A percentile compares a stretch with the other conserved stretches of the same genome.
Conservation (phyloP, 2,329 filamentous ascomycete species). For the Pseudogymnoascus sp. region DNA sequence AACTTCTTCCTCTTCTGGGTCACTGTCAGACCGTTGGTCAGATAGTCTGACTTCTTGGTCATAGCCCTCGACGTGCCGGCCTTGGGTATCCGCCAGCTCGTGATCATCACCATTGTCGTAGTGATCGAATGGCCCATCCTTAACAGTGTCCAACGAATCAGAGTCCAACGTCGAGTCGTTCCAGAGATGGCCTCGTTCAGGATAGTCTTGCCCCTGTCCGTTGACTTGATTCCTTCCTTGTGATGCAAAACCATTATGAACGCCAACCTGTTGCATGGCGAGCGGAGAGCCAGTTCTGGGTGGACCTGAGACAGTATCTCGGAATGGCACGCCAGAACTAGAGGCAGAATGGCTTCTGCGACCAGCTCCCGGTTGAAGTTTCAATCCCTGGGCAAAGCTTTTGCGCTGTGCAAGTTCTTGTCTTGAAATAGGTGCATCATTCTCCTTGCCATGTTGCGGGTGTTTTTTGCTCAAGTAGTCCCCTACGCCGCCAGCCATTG, state of each 20-base stretch:
- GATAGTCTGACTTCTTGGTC: neutral
- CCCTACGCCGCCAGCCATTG: neutral
- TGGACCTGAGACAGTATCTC: neutral
- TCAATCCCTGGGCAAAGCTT: neutral
- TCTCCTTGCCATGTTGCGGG: neutral
- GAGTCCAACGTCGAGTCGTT: neutral
- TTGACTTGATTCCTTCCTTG: neutral
- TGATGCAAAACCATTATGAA: neutral
- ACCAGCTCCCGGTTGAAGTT: neutral
- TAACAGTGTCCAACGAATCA: neutral
- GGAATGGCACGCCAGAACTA: neutral
- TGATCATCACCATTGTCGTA: neutral
- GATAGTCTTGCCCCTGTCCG: neutral
- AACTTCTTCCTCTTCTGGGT: neutral
- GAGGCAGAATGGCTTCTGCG: neutral
- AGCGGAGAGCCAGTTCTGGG: neutral
- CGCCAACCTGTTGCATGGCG: neutral
- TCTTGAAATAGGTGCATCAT: neutral
- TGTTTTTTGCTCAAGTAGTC: neutral
- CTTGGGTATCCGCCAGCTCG: neutral
- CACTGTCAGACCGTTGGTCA: neutral
- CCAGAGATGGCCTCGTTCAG: neutral
- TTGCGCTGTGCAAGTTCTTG: neutral
- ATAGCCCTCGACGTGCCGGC: neutral
- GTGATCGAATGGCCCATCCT: neutral